A percentile compares a stretch with the other conserved stretches of the same genome.
These are phyloP conservation scores for Acanthamoeba sp. DNA, from an alignment of 208 protist genomes.

Conservation along the genomic window DNA sequence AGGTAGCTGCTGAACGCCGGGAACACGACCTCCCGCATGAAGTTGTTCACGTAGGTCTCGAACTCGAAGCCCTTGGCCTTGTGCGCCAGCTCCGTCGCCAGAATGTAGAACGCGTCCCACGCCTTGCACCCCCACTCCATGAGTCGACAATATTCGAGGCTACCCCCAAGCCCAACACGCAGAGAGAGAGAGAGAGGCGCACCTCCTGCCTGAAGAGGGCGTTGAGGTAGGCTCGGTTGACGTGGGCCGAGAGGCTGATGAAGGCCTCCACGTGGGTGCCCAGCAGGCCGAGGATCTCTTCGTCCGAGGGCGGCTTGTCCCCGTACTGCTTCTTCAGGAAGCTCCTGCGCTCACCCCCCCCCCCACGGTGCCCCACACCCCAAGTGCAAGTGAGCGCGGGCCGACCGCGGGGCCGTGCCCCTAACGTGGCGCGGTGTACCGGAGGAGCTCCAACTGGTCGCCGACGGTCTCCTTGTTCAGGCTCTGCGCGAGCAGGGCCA, in stretches of 20 bases:
- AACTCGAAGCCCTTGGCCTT: conserved; percentile 54
- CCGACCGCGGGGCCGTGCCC: background rate
- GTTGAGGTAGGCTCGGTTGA: conserved; percentile 55
- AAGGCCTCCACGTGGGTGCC: conserved; percentile 36
- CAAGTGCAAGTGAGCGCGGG: background rate
- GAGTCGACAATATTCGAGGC: background rate
- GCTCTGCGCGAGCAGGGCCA: background rate
- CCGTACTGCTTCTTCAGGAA: conserved; percentile 18
- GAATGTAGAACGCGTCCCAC: conserved; percentile 53
- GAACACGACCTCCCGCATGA: conserved; percentile 46
- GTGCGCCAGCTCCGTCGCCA: conserved; percentile 37
- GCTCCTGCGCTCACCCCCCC: background rate
- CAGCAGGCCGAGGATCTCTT: conserved; percentile 28
- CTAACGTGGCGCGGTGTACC: background rate
- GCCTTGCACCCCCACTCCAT: background rate
- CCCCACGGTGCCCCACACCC: background rate
- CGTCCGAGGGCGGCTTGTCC: conserved; percentile 43
- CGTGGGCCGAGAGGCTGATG: conserved; percentile 29
- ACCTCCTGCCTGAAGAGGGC: conserved; percentile 49
- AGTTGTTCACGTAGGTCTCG: conserved; percentile 20
- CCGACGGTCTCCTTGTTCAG: background rate
- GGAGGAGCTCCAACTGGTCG: conserved; percentile 37
- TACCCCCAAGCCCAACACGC: too few relatives aligned
- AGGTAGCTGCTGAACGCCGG: conserved; percentile 34
- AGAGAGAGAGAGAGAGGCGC: background rate